Base-by-base conservation (phyloP, 176 grass and related monocot genomes). In the Cenchrus purpureus region DNA sequence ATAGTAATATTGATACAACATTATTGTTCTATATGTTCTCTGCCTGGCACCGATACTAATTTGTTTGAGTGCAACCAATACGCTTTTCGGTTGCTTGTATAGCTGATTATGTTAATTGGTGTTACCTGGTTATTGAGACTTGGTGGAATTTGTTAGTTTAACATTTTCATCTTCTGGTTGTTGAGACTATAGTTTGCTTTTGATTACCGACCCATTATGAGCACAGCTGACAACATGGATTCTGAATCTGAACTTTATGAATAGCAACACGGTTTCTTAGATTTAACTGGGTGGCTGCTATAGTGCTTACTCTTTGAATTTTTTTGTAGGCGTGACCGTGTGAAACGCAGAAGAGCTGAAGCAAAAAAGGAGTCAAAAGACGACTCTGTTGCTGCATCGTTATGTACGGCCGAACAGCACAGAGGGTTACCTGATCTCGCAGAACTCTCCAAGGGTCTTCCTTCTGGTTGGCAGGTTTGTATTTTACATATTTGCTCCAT, bases 401-500 rank as follows among this genome's bases (percentile, higher is more conserved):
- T 65, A 34, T 45, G 32, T 32, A 49, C 13, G 54, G 40, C 76
- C 20, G 77, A 78, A 44, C 79, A 86, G 78, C 83, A 74, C 69
- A 85, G 89, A 82, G 84, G 86, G 34, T 81, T 87, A 12, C 86
- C 83, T 85, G 79, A 99, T 87, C 84, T 99, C 55, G 53, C 43
- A 51, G 77, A 91, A 84, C 84, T 99, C 34, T 99, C 90, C 28
- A 92, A 92, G 72, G 88, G 84, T 88, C 93, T 99, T 88, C 97
- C 93, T 87, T 89, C 86, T 49, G 90, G 91, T 34, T 99, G 97
- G 97, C 91, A 94, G 93, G 97, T 90, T 68, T 78, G 82, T 66
- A 53, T 54, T 89, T 34, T 65, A 63, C 17, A 62, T 56, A 42
- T 9, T 58, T 49, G 61, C 42, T 37, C 14, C 12, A 37, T 44